Conservation (phyloP, 805 yeast genomes). For the Dipodascopsis tothii region DNA sequence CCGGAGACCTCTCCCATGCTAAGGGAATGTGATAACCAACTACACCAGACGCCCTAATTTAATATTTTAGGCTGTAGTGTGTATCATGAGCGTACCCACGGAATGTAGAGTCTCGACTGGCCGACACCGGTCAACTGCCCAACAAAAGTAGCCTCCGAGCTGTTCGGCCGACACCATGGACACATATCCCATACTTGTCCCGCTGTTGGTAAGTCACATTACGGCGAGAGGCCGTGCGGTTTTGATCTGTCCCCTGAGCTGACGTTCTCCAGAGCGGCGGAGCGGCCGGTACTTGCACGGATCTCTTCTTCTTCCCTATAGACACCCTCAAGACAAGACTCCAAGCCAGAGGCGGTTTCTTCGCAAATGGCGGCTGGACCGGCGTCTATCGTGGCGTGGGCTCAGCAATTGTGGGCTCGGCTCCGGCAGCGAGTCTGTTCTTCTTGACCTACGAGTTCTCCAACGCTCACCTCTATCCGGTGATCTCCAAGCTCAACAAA, state of each 20-base stretch:
- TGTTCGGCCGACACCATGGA: no score
- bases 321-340: constrained; percentile 91
- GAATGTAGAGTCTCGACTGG: no score
- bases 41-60: no score
- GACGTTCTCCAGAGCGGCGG: constrained; percentile 61
- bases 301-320: constrained; percentile 88
- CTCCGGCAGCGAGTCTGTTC: constrained; percentile 50
- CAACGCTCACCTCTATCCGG: constrained; percentile 38
- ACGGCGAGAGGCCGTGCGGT: no score
- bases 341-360: constrained; percentile 93
- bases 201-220: constrained; percentile 13
- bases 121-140: no score
- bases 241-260: neutral
- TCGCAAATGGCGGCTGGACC: constrained; percentile 82
- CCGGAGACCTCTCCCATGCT: no score
- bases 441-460: constrained; percentile 62
- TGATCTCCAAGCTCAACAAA: constrained; percentile 4
- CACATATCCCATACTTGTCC: constrained; percentile 19
- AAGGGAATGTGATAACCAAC: no score
- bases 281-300: constrained; percentile 94
- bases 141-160: no score
- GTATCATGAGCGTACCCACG: no score
- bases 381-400: constrained; percentile 92
- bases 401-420: constrained; percentile 87
- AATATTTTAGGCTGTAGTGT: no score